Evolutionary conservation across 805 yeast species (phyloP).

Genomic region (Monosporozyma yasuniensis): DNA sequence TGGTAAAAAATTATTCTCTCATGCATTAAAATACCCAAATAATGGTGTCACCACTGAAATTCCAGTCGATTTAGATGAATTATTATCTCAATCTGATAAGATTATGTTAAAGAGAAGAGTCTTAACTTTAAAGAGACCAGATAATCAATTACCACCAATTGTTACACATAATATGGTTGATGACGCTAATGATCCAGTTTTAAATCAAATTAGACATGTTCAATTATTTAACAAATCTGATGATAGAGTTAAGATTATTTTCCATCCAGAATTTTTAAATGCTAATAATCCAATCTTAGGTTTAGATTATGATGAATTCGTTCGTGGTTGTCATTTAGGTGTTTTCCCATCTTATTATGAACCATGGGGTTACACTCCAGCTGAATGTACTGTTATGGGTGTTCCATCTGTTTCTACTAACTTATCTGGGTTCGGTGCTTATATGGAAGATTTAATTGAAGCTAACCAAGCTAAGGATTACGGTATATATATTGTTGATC

Average conservation of each 20-base stretch:
- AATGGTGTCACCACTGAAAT: constrained; percentile 49
- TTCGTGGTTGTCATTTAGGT: constrained; percentile 95
- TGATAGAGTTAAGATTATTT: constrained; percentile 88
- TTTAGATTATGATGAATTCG: constrained; percentile 93
- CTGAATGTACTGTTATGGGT: constrained; percentile 99
- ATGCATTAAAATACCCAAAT: constrained; percentile 62
- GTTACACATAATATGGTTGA: constrained; percentile 96
- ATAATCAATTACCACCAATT: constrained; percentile 80
- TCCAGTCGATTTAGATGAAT: constrained; percentile 67
- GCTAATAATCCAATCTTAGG: constrained; percentile 91
- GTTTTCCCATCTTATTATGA: constrained; percentile 97
- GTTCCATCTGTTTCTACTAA: constrained; percentile 98
- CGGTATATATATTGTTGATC: constrained; percentile 93
- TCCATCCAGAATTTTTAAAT: constrained; percentile 95
- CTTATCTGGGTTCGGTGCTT: constrained; percentile 93
- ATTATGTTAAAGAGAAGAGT: constrained; percentile 87
- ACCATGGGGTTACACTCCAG: constrained; percentile 99
- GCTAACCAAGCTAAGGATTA: constrained; percentile 73
- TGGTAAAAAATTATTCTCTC: constrained; percentile 81
- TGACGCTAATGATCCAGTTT: constrained; percentile 82
- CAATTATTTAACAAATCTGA: constrained; percentile 80
- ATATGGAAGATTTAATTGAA: constrained; percentile 96
- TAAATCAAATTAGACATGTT: constrained; percentile 85
- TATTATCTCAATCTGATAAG: constrained; percentile 80
- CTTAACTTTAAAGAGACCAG: constrained; percentile 70